Evolutionary conservation across 129 eudicot genomes (phyloP).

Genomic region (Erigeron canadensis): DNA sequence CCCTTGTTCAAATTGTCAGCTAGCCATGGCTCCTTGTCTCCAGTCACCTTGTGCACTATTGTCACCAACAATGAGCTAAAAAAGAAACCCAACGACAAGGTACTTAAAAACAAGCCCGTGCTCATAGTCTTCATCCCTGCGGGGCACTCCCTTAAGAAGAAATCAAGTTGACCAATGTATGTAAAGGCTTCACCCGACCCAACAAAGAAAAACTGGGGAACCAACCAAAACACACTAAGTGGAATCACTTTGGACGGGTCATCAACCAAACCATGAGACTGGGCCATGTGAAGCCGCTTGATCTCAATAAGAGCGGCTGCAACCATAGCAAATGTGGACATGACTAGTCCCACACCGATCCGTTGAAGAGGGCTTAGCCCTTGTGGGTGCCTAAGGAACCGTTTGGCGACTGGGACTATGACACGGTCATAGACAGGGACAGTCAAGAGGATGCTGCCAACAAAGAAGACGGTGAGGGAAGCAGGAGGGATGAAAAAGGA

Average conservation of each 20-base stretch:
- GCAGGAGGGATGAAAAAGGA: conserved; percentile 77
- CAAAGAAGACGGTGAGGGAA: conserved; percentile 72
- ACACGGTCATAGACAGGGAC: conserved; percentile 69
- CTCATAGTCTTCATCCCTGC: conserved; percentile 94
- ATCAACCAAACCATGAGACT: conserved; percentile 40
- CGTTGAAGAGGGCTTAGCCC: conserved; percentile 81
- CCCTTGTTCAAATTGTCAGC: conserved; percentile 76
- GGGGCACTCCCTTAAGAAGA: conserved; percentile 82
- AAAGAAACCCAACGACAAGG: conserved; percentile 70
- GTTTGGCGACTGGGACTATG: conserved; percentile 47
- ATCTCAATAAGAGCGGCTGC: conserved; percentile 64
- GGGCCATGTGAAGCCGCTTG: conserved; percentile 49
- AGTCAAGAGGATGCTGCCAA: conserved; percentile 60
- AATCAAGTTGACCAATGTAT: conserved; percentile 80
- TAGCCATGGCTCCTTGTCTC: conserved; percentile 57
- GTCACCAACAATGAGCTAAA: conserved; percentile 73
- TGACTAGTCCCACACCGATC: conserved; percentile 55
- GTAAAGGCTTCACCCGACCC: conserved; percentile 81
- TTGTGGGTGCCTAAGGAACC: conserved; percentile 49
- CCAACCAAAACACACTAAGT: conserved; percentile 62
- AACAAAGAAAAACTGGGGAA: conserved; percentile 78
- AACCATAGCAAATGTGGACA: conserved; percentile 64
- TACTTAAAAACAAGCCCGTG: conserved; percentile 70
- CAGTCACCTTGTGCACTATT: conserved; percentile 64
- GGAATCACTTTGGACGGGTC: conserved; percentile 40